phyloP scores from a whole-genome alignment of 116 monocot genomes.

The Posidonia oceanica region DNA sequence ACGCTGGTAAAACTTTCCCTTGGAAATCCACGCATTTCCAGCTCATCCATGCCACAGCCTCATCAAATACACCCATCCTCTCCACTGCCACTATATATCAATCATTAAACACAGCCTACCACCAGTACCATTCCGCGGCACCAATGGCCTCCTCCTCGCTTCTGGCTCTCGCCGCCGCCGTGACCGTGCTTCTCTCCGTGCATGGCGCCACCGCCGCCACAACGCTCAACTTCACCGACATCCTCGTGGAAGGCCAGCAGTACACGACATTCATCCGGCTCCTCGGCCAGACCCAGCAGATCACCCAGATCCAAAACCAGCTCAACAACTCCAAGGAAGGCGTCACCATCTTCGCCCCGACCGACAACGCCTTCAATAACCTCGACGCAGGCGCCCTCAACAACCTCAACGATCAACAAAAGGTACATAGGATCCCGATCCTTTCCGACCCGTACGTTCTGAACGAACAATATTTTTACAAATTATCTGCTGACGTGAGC shows the following conservation, averaged over 20 bases:
- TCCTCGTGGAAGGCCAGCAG: constrained; percentile 61
- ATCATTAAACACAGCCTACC: too few species aligned
- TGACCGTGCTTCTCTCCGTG: constrained; percentile 4
- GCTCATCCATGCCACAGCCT: too few species aligned
- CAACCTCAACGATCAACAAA: constrained; percentile 26
- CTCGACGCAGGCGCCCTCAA: constrained; percentile 41
- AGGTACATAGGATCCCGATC: constrained; percentile 8
- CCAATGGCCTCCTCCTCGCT: background rate
- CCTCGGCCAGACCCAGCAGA: constrained; percentile 37
- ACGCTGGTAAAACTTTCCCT: too few species aligned
- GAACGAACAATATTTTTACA: too few species aligned
- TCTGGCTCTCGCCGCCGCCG: background rate
- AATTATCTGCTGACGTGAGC: too few species aligned
- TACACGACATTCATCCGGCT: constrained; percentile 41
- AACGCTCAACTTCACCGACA: constrained; percentile 39
- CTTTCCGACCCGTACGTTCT: too few species aligned
- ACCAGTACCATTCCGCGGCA: too few species aligned
- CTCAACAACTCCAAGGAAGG: constrained; percentile 51
- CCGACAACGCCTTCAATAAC: constrained; percentile 59
- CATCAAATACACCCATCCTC: too few species aligned
- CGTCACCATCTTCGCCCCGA: constrained; percentile 72
- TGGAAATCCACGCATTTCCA: too few species aligned
- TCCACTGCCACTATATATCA: too few species aligned
- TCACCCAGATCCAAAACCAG: constrained; percentile 40
- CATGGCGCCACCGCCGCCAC: constrained; percentile 30